Evolutionary conservation across 768 basidiomycete species (phyloP).

Genomic region (Lenzites betulinus): DNA sequence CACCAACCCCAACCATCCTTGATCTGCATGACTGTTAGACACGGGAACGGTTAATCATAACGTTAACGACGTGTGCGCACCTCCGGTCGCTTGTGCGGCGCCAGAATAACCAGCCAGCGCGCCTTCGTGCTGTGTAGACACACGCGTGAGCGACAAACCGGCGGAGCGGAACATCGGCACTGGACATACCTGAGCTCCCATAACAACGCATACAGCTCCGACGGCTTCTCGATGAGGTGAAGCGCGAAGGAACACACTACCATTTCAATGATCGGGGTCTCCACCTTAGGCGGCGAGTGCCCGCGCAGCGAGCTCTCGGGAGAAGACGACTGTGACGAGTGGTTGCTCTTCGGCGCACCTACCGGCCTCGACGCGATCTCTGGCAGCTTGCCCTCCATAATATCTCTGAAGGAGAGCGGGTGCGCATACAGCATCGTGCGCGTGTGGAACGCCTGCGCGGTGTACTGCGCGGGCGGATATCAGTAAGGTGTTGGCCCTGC

Average conservation of each 20-base stretch:
- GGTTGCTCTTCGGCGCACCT: conserved; percentile 16
- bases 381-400: conserved; percentile 60
- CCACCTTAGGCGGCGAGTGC: background rate
- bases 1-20: conserved; percentile 69
- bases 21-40: conserved; percentile 41
- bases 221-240: conserved; percentile 63
- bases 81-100: conserved; percentile 79
- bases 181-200: conserved; percentile 49
- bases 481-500: background rate
- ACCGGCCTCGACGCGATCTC: conserved; percentile 19
- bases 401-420: conserved; percentile 60
- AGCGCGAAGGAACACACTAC: conserved; percentile 75
- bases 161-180: background rate
- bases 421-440: conserved; percentile 58
- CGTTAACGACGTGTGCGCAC: conserved; percentile 34
- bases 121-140: conserved; percentile 48
- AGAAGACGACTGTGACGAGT: conserved; percentile 3
- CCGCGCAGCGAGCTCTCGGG: conserved; percentile 12
- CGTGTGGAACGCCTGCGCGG: conserved; percentile 55
- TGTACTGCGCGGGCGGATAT: conserved; percentile 46
- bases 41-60: background rate
- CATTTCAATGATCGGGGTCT: conserved; percentile 47
- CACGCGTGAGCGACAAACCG: background rate
- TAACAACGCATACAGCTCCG: conserved; percentile 63
- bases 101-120: conserved; percentile 66